phyloP scores from a whole-genome alignment of 192 early-diverging fungal species.

The Pilobolus umbonatus region DNA sequence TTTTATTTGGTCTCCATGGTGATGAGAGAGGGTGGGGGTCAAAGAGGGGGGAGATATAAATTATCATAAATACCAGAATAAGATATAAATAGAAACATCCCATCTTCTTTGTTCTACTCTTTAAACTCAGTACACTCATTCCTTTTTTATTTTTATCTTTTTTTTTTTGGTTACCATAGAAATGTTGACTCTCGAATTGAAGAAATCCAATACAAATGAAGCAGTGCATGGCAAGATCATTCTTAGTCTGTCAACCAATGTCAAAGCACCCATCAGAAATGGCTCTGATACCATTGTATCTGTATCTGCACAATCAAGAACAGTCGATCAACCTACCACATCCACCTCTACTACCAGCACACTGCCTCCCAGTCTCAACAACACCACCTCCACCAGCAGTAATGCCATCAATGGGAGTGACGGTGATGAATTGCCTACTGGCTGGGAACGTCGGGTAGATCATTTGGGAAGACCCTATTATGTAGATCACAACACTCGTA shows the following conservation, averaged over 20 bases:
- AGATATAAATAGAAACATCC: background rate
- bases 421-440: conserved; percentile 16
- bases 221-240: conserved; percentile 85
- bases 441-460: conserved; percentile 93
- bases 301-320: background rate
- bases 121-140: no score
- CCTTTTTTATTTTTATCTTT: background rate
- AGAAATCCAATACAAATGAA: conserved; percentile 78
- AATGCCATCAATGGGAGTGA: background rate
- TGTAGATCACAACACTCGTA: conserved; percentile 92
- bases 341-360: conserved; percentile 5
- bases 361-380: background rate
- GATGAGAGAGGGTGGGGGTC: background rate
- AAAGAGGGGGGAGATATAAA: background rate
- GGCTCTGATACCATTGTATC: conserved; percentile 10
- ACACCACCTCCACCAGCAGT: background rate
- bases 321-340: background rate
- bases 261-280: conserved; percentile 35
- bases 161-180: conserved; percentile 38
- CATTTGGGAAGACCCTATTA: conserved; percentile 90
- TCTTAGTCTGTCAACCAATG: conserved; percentile 64
- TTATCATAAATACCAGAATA: background rate
- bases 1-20: background rate
- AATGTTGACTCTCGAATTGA: conserved; percentile 85
- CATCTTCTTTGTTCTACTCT: no score